Evolutionary conservation across 2,329 filamentous ascomycete genomes (phyloP), one percentile per base, ranked within the genome.

Genomic region (Tolypocladium ophioglossoides): DNA sequence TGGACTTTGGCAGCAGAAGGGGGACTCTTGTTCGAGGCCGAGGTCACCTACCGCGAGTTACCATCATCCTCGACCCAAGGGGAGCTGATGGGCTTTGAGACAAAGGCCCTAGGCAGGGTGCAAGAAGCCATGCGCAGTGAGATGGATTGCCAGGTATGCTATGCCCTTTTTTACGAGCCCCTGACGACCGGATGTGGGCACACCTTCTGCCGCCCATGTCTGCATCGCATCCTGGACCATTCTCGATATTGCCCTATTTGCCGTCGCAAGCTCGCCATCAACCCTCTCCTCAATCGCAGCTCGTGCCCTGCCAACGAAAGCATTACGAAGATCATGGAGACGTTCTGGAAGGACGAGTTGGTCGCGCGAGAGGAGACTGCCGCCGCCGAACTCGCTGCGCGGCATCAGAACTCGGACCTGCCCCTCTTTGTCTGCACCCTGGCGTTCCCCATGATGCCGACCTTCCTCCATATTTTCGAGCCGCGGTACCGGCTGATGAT

Each of bases 401-500:
- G 76, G 1, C 69, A 77, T 48, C 77, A 78, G 4, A 81, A 83
- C 11, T 74, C 82, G 20, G 79, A 84, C 38, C 79, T 85, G 4
- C 81, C 89, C 0, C 73, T 96, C 0, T 96, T 96, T 61, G 80
- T 95, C 35, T 94, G 88, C 69, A 90, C 89, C 0, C 70, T 95
- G 10, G 81, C 89, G 0, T 92, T 94, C 61, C 91, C 91, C 1
- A 76, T 78, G 2, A 90, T 92, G 82, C 89, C 87, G 0, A 91
- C 89, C 0, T 94, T 94, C 61, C 74, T 96, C 3, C 88, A 95
- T 62, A 82, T 96, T n/a, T 96, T 95, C 64, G 91, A 96, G 67
- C 88, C 89, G n/a, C 80, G 88, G 8, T 96, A 96, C 66, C 83
- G 89, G 9, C 76, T 94, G n/a, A 94, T 96, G 89, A 86, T 96